Conservation (phyloP, 805 yeast genomes). For the Schwanniomyces occidentalis region DNA sequence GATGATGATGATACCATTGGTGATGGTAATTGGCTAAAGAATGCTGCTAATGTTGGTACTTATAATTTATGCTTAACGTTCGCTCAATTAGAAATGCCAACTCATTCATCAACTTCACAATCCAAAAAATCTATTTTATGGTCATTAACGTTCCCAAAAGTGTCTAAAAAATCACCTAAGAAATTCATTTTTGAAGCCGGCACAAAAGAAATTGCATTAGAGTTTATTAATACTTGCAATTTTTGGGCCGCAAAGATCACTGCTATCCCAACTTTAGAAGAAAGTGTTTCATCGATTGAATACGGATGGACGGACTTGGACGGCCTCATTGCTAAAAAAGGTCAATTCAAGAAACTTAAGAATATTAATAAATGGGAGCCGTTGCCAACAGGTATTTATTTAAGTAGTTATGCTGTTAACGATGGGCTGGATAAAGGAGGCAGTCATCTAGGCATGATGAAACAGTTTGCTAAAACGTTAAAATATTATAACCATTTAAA, state of each 20-base stretch:
- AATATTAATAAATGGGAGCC: conserved; percentile 45
- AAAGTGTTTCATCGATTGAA: conserved; percentile 72
- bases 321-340: conserved; percentile 24
- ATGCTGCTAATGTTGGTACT: conserved; percentile 57
- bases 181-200: conserved; percentile 65
- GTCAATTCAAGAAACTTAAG: conserved; percentile 31
- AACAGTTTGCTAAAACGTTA: conserved; percentile 42
- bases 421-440: conserved; percentile 14
- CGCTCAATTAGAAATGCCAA: conserved; percentile 44
- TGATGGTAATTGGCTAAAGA: conserved; percentile 70
- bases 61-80: conserved; percentile 53
- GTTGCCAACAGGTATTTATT: conserved; percentile 40
- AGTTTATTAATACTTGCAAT: conserved; percentile 75
- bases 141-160: conserved; percentile 56
- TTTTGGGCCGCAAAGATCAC: conserved; percentile 90
- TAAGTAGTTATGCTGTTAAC: conserved; percentile 31
- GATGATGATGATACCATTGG: conserved; percentile 38
- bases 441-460: conserved; percentile 41
- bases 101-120: conserved; percentile 8
- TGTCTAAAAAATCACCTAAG: conserved; percentile 33
- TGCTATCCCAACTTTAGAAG: conserved; percentile 70
- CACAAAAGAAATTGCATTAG: conserved; percentile 63
- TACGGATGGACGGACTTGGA: conserved; percentile 71
- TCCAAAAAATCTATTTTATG: conserved; percentile 33
- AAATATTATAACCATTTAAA: conserved; percentile 42